A percentile compares a stretch with the other conserved stretches of the same genome.
These are phyloP conservation scores for Barnettozyma botsteinii DNA, from an alignment of 805 yeast genomes.

Conservation along the genomic window DNA sequence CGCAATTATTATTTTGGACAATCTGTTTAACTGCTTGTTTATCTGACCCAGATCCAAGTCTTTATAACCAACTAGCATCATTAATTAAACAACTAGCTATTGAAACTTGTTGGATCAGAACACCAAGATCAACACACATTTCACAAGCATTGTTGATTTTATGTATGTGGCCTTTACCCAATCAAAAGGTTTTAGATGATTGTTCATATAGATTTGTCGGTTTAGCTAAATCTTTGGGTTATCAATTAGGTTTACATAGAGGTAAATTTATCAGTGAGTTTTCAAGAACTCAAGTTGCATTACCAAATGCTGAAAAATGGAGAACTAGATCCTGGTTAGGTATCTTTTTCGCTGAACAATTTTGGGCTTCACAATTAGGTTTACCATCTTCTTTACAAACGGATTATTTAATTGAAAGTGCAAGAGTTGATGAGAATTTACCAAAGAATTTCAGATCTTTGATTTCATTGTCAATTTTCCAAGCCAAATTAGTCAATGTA, in stretches of 20 bases:
- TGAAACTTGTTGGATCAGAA: conserved; percentile 87
- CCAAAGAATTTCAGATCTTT: conserved; percentile 70
- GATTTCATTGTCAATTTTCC: conserved; percentile 71
- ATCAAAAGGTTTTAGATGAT: conserved; percentile 87
- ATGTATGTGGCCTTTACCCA: conserved; percentile 89
- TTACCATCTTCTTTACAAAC: conserved; percentile 82
- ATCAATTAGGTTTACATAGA: conserved; percentile 84
- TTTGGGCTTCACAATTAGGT: conserved; percentile 85
- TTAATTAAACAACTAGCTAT: conserved; percentile 82
- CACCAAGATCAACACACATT: conserved; percentile 91
- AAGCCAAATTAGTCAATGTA: conserved; percentile 72
- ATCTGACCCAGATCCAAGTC: conserved; percentile 80
- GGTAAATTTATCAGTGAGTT: conserved; percentile 90
- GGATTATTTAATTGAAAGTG: conserved; percentile 76
- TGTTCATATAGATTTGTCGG: conserved; percentile 87
- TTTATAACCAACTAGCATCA: conserved; percentile 70
- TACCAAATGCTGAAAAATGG: conserved; percentile 92
- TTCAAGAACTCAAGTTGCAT: conserved; percentile 79
- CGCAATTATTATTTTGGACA: conserved; percentile 85
- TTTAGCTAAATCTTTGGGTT: conserved; percentile 74
- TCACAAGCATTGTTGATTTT: conserved; percentile 84
- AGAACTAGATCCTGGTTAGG: conserved; percentile 91
- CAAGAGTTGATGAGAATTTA: conserved; percentile 54
- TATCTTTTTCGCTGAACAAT: conserved; percentile 80
- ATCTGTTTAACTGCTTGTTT: conserved; percentile 81